These are phyloP conservation scores for Ampelomyces quisqualis DNA, from an alignment of 2,329 filamentous ascomycete genomes.

Conservation along the genomic window DNA sequence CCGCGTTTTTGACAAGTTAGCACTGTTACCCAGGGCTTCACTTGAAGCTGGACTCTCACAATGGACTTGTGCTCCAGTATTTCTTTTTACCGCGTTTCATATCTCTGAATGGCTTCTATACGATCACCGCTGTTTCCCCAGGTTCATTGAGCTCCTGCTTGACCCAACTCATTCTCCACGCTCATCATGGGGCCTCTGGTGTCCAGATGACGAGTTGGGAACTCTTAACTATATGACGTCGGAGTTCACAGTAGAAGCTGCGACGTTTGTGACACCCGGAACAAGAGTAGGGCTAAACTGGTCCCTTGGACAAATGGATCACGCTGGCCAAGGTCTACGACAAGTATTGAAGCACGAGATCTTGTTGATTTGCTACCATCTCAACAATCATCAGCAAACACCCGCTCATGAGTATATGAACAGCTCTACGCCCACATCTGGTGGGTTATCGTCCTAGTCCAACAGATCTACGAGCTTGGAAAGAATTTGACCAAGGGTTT, in stretches of 20 bases:
- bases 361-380: too few species aligned
- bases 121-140: slow-evolving; percentile 23
- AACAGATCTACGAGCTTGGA: slow-evolving; percentile 23
- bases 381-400: too few species aligned
- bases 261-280: slow-evolving; percentile 22
- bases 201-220: slow-evolving; percentile 22
- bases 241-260: slow-evolving; percentile 21
- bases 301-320: slow-evolving; percentile 26
- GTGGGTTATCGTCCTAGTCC: too few species aligned
- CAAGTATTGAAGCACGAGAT: slow-evolving; percentile 26
- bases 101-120: too few species aligned
- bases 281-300: slow-evolving; percentile 23
- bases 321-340: slow-evolving; percentile 18
- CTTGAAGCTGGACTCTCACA: too few species aligned
- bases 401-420: too few species aligned
- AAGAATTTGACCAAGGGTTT: too few species aligned
- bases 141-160: slow-evolving; percentile 25
- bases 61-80: neutral
- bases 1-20: too few species aligned
- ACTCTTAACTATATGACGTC: slow-evolving; percentile 24
- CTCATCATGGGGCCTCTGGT: slow-evolving; percentile 27
- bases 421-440: too few species aligned
- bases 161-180: slow-evolving; percentile 23
- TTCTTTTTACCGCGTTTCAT: slow-evolving; percentile 5
- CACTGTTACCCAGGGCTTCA: too few species aligned